A percentile compares a stretch with the other conserved stretches of the same genome.
Evolutionary conservation across 257 asterid genomes (phyloP).

Genomic region (Fraxinus anomala): DNA sequence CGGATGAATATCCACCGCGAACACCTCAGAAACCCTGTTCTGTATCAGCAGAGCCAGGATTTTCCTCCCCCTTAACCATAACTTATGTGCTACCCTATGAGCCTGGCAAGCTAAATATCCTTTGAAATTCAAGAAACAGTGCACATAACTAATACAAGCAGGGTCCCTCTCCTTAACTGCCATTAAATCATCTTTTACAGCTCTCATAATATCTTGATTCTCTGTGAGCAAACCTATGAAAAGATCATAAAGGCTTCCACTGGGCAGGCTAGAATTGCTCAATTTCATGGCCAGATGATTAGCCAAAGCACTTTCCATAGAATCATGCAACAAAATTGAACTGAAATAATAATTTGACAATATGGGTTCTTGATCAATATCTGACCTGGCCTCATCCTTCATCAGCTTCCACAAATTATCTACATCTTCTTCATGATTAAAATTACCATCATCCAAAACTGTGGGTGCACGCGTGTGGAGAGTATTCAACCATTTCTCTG

Average conservation of each 20-base stretch:
- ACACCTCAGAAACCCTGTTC: conserved; percentile 48
- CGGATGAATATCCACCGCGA: conserved; percentile 58
- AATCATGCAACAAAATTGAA: conserved; percentile 41
- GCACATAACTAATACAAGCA: conserved; percentile 51
- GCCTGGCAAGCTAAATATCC: conserved; percentile 46
- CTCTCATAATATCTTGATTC: conserved; percentile 37
- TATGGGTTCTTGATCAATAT: conserved; percentile 43
- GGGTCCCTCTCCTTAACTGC: conserved; percentile 61
- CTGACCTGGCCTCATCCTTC: conserved; percentile 51
- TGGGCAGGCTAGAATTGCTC: conserved; percentile 44
- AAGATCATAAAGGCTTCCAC: conserved; percentile 39
- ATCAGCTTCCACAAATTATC: conserved; percentile 45
- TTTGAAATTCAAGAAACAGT: conserved; percentile 52
- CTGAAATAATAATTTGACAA: conserved; percentile 34
- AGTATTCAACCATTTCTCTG: background rate
- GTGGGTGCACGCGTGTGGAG: conserved; percentile 15
- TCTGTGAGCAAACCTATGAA: conserved; percentile 38
- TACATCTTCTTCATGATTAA: conserved; percentile 10
- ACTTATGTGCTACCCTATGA: conserved; percentile 45
- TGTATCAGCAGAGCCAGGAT: conserved; percentile 46
- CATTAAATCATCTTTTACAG: conserved; percentile 40
- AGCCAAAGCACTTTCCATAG: conserved; percentile 45
- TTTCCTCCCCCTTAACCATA: conserved; percentile 46
- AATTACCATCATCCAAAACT: conserved; percentile 5
- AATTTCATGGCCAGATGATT: conserved; percentile 43